Evolutionary conservation across 345 rosid genomes (phyloP).

Genomic region (Rhizophora mangle): DNA sequence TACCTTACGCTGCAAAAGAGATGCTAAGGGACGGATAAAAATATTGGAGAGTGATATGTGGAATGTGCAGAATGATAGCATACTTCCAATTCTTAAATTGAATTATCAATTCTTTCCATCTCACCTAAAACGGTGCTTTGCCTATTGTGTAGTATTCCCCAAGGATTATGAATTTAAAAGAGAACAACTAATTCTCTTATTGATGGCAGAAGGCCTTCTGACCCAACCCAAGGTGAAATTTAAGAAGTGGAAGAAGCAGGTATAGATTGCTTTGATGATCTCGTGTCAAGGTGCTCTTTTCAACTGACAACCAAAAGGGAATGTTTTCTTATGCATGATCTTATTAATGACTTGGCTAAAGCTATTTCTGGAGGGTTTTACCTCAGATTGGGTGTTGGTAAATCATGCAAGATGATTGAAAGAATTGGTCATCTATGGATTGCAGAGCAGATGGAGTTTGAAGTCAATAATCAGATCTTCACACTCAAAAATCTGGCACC

Average conservation of each 20-base stretch:
- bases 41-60: neutral
- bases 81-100: neutral
- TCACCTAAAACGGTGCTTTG: neutral
- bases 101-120: constrained; percentile 3
- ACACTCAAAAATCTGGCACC: neutral
- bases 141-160: neutral
- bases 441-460: too few relatives aligned
- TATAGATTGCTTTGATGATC: constrained; percentile 11
- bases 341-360: constrained; percentile 14
- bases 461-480: neutral
- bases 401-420: neutral
- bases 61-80: neutral
- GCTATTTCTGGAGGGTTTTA: constrained; percentile 16
- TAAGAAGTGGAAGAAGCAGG: constrained; percentile 10
- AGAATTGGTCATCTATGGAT: neutral
- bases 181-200: constrained; percentile 1
- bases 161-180: neutral
- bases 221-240: neutral
- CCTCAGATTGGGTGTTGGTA: neutral
- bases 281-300: constrained; percentile 12
- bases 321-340: constrained; percentile 12
- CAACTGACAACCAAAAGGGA: neutral
- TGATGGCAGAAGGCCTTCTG: constrained; percentile 21
- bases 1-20: neutral
- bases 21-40: neutral